A percentile compares a stretch with the other conserved stretches of the same genome.
Evolutionary conservation across 2,329 filamentous ascomycete genomes (phyloP).

Genomic region (Neoascochyta sp.): DNA sequence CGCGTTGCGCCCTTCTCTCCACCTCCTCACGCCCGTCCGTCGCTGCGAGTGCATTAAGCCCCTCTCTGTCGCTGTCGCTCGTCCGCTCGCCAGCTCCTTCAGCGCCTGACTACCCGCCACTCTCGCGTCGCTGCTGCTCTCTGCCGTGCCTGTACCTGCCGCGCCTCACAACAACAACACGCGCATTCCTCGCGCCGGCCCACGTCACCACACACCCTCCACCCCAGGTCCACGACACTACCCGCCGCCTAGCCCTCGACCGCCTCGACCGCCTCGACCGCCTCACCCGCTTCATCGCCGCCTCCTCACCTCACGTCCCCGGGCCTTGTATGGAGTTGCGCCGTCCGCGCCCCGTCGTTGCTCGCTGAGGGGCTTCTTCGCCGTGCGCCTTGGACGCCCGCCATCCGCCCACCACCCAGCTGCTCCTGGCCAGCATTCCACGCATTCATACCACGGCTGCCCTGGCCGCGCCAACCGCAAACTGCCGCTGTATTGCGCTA

Average conservation of each 20-base stretch:
- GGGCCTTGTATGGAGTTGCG: slow-evolving; percentile 36
- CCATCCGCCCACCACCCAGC: slow-evolving; percentile 13
- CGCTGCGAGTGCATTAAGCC: no score
- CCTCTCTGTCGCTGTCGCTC: no score
- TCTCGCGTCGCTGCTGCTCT: no score
- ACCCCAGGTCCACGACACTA: no score
- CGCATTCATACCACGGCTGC: slow-evolving; percentile 26
- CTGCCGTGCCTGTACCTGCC: no score
- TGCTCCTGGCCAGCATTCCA: slow-evolving; percentile 22
- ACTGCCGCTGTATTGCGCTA: slow-evolving; percentile 12
- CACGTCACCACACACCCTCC: slow-evolving; percentile 16
- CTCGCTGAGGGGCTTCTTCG: slow-evolving; percentile 31
- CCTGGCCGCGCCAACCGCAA: slow-evolving; percentile 9
- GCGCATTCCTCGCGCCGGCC: slow-evolving; percentile 17
- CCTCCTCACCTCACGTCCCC: slow-evolving; percentile 11
- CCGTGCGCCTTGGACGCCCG: slow-evolving; percentile 18
- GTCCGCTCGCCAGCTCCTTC: no score
- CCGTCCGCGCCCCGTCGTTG: slow-evolving; percentile 19
- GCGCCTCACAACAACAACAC: slow-evolving; percentile 16
- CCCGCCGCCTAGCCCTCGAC: slow-evolving; percentile 15
- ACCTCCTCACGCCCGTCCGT: no score
- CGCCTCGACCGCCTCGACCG: no score
- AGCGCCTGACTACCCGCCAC: no score
- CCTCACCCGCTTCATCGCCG: slow-evolving; percentile 11
- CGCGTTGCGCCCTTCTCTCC: no score